Evolutionary conservation across 2,329 filamentous ascomycete genomes (phyloP).

Genomic region (Nemania bipapillata): DNA sequence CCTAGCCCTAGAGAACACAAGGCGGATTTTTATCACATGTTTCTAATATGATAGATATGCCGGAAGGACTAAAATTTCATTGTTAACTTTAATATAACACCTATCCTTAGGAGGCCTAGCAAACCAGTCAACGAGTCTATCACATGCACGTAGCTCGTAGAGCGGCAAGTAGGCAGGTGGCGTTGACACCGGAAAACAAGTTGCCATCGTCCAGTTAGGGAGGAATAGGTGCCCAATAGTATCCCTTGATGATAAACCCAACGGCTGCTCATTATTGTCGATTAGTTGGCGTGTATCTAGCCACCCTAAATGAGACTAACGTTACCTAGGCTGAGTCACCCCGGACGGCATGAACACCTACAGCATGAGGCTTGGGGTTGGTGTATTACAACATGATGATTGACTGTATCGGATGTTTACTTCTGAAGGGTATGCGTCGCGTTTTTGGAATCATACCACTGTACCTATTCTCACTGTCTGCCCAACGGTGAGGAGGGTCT

Average conservation of each 20-base stretch:
- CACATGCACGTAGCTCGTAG: neutral
- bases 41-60: neutral
- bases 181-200: neutral
- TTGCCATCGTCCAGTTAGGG: neutral
- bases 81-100: neutral
- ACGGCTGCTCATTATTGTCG: neutral
- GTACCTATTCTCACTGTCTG: neutral
- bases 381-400: neutral
- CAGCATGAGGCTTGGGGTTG: neutral
- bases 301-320: neutral
- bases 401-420: neutral
- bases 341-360: neutral
- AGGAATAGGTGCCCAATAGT: neutral
- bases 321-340: neutral
- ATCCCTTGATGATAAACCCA: neutral
- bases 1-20: neutral
- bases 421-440: neutral
- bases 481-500: neutral
- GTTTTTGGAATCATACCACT: neutral
- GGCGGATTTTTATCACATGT: neutral
- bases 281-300: neutral
- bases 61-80: neutral
- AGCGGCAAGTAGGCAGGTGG: neutral
- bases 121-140: neutral
- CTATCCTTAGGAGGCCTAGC: neutral